Percentiles rank a stretch among this genome's conserved stretches.
Evolutionary conservation across 495 filamentous ascomycete species (phyloP).

Genomic region (Podospora sp.): DNA sequence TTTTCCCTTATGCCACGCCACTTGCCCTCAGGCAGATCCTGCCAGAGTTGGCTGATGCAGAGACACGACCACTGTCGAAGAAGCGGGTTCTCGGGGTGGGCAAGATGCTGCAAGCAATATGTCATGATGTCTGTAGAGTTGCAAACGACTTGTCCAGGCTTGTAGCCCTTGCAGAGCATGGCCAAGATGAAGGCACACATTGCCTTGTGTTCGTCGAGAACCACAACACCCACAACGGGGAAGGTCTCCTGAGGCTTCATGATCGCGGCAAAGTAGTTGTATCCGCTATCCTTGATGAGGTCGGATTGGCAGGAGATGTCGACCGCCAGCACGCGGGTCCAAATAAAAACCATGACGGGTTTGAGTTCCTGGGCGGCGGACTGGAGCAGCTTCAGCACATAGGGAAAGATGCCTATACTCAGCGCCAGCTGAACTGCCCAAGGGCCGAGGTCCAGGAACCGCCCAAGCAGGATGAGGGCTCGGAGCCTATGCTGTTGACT

Average conservation of each 20-base stretch:
- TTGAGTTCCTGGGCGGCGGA: constrained; percentile 94
- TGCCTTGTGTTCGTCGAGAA: constrained; percentile 89
- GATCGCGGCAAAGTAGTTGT: constrained; percentile 92
- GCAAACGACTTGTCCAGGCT: constrained; percentile 87
- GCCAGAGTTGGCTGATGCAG: constrained; percentile 94
- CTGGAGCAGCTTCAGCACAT: constrained; percentile 93
- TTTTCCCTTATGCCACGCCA: constrained; percentile 86
- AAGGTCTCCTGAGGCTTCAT: constrained; percentile 81
- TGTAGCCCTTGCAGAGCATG: constrained; percentile 93
- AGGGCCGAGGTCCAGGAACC: constrained; percentile 91
- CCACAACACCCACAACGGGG: constrained; percentile 77
- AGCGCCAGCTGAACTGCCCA: constrained; percentile 97
- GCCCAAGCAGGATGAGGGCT: constrained; percentile 88
- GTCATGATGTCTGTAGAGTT: constrained; percentile 82
- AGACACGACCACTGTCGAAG: constrained; percentile 96
- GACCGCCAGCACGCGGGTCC: constrained; percentile 94
- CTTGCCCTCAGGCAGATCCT: constrained; percentile 85
- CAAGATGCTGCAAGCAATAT: constrained; percentile 78
- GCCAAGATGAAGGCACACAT: constrained; percentile 99
- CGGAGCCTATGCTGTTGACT: constrained; percentile 94
- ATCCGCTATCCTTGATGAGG: constrained; percentile 93
- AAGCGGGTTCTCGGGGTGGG: constrained; percentile 80
- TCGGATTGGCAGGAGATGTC: constrained; percentile 91
- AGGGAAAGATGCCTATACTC: constrained; percentile 98
- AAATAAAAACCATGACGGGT: constrained; percentile 99